A percentile compares a stretch with the other conserved stretches of the same genome.
Evolutionary conservation across 805 yeast genomes (phyloP).

Genomic region (Metschnikowia lochheadii): DNA sequence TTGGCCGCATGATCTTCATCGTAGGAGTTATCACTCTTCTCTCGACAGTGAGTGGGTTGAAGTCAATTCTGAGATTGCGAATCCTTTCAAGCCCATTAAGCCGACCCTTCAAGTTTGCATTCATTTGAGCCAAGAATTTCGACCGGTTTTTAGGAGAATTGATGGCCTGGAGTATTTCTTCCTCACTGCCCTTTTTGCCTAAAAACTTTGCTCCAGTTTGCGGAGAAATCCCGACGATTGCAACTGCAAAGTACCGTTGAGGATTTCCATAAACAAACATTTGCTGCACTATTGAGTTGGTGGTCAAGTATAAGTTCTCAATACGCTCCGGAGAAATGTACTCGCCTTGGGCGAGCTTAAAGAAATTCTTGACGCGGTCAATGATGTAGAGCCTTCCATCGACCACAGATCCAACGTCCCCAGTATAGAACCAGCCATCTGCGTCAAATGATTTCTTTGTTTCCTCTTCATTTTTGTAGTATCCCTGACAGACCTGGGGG

Average conservation of each 20-base stretch:
- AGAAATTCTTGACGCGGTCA: slow-evolving; percentile 75
- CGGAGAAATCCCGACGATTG: slow-evolving; percentile 23
- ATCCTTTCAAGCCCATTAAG: slow-evolving; percentile 61
- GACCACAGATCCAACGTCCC: slow-evolving; percentile 36
- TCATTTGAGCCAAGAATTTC: slow-evolving; percentile 33
- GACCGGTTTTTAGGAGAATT: slow-evolving; percentile 25
- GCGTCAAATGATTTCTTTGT: slow-evolving; percentile 45
- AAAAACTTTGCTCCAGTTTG: slow-evolving; percentile 15
- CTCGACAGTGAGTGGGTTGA: slow-evolving; percentile 57
- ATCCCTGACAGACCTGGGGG: slow-evolving; percentile 53
- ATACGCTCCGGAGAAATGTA: slow-evolving; percentile 73
- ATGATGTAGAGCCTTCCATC: slow-evolving; percentile 50
- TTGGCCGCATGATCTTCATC: slow-evolving; percentile 42
- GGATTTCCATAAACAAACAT: slow-evolving; percentile 13
- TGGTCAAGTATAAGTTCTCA: slow-evolving; percentile 51
- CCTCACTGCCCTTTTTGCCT: not conserved
- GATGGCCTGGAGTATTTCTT: slow-evolving; percentile 23
- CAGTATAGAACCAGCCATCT: slow-evolving; percentile 50
- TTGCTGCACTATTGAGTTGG: slow-evolving; percentile 8
- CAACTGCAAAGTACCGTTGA: slow-evolving; percentile 7
- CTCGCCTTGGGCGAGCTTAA: slow-evolving; percentile 50
- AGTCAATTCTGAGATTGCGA: slow-evolving; percentile 46
- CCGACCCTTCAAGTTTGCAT: slow-evolving; percentile 26
- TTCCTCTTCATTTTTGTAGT: slow-evolving; percentile 52
- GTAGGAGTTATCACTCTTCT: slow-evolving; percentile 68